Percentiles rank a stretch among this genome's conserved stretches.
phyloP scores from a whole-genome alignment of 2,329 filamentous ascomycete species.

The Emergomyces africanus region DNA sequence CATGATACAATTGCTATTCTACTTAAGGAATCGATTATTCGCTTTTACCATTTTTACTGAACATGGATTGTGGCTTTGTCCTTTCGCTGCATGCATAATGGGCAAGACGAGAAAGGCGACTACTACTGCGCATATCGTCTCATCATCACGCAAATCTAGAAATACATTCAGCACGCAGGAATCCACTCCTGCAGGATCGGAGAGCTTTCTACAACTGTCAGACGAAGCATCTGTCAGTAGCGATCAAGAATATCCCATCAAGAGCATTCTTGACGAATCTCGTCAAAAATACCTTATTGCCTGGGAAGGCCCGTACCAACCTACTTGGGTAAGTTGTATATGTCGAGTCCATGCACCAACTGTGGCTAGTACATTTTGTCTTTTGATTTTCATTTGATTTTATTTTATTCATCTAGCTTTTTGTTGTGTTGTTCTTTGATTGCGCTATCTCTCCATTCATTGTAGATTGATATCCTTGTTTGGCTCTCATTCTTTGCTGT shows the following conservation, averaged over 20 bases:
- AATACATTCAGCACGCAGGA: background rate
- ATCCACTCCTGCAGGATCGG: background rate
- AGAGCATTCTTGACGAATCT: slow-evolving; percentile 25
- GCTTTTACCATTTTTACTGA: background rate
- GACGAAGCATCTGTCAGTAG: slow-evolving; percentile 7
- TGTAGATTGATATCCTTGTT: background rate
- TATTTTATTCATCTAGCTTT: background rate
- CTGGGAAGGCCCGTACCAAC: slow-evolving; percentile 25
- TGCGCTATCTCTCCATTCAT: background rate
- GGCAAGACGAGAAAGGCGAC: background rate
- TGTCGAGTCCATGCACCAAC: background rate
- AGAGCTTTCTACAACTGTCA: background rate
- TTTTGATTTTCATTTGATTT: background rate
- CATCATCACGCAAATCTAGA: slow-evolving; percentile 1
- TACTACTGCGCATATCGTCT: background rate
- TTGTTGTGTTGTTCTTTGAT: background rate
- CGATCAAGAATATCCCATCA: slow-evolving; percentile 24
- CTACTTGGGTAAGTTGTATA: slow-evolving; percentile 25
- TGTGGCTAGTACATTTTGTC: background rate
- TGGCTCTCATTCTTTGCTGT: background rate
- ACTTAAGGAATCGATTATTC: background rate
- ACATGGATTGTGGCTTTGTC: background rate
- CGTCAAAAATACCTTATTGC: slow-evolving; percentile 25
- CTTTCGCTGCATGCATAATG: slow-evolving; percentile 2
- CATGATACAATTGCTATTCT: background rate